Evolutionary conservation across 306 rosid genomes (phyloP).

Genomic region (Cucumis melo): DNA sequence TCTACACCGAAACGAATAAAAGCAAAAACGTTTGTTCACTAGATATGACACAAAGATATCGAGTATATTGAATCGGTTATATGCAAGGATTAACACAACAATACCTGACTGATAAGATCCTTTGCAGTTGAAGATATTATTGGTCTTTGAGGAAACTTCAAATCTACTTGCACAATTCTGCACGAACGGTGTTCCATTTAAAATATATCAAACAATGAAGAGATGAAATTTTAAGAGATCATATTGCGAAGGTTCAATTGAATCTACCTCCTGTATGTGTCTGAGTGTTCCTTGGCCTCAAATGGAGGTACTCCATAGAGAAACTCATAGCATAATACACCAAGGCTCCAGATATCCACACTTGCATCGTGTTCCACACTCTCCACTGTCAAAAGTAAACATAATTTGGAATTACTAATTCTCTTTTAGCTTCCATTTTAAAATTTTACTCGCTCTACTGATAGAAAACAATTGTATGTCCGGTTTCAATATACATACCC

Average conservation of each 20-base stretch:
- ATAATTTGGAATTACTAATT: background rate
- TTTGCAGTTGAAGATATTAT: constrained; percentile 83
- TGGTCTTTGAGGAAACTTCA: constrained; percentile 87
- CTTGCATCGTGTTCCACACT: constrained; percentile 95
- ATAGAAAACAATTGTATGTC: background rate
- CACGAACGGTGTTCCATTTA: background rate
- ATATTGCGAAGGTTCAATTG: background rate
- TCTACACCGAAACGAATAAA: constrained; percentile 24
- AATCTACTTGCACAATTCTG: constrained; percentile 94
- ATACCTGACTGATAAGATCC: constrained; percentile 89
- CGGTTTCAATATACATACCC: constrained; percentile 34
- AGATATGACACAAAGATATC: background rate
- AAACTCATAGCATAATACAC: constrained; percentile 91
- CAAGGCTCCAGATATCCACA: constrained; percentile 99
- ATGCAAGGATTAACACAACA: background rate
- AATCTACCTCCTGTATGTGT: constrained; percentile 81
- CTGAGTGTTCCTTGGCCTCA: constrained; percentile 97
- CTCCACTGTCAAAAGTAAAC: constrained; percentile 46
- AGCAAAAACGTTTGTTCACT: background rate
- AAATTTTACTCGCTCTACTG: background rate
- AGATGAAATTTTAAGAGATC: background rate
- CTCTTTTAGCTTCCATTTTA: background rate
- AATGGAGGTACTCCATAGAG: constrained; percentile 96
- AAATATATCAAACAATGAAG: background rate
- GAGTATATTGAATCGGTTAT: background rate